phyloP scores from a whole-genome alignment of 441 rosid genomes.

The Biscutella laevigata region DNA sequence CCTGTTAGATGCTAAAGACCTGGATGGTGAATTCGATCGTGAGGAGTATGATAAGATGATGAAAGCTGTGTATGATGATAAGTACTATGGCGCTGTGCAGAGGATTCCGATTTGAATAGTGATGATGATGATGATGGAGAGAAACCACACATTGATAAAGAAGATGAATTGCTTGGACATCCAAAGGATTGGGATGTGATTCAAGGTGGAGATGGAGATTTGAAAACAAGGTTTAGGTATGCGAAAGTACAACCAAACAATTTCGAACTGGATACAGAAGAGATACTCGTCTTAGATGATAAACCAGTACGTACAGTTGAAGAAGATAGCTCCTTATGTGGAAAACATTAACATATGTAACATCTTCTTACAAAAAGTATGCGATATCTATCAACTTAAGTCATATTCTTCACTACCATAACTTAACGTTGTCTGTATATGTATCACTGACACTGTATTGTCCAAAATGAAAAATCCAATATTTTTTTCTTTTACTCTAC shows the following conservation, averaged over 20 bases:
- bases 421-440: too few relatives aligned
- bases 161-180: slow-evolving; percentile 79
- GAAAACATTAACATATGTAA: too few relatives aligned
- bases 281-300: slow-evolving; percentile 61
- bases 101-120: slow-evolving; percentile 43
- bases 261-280: slow-evolving; percentile 50
- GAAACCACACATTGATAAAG: slow-evolving; percentile 78
- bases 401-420: too few relatives aligned
- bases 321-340: slow-evolving; percentile 65
- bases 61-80: slow-evolving; percentile 36
- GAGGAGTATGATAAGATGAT: slow-evolving; percentile 68
- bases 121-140: slow-evolving; percentile 36
- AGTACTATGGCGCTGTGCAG: slow-evolving; percentile 59
- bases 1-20: slow-evolving; percentile 27
- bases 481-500: too few relatives aligned
- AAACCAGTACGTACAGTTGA: slow-evolving; percentile 77
- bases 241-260: slow-evolving; percentile 60
- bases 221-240: slow-evolving; percentile 86
- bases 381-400: too few relatives aligned
- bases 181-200: slow-evolving; percentile 60
- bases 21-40: slow-evolving; percentile 74
- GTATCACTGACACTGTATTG: too few relatives aligned
- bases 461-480: too few relatives aligned
- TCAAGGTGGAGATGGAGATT: slow-evolving; percentile 49
- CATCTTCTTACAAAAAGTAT: too few relatives aligned